Evolutionary conservation across 441 rosid genomes (phyloP).

Genomic region (Capsella rubella): DNA sequence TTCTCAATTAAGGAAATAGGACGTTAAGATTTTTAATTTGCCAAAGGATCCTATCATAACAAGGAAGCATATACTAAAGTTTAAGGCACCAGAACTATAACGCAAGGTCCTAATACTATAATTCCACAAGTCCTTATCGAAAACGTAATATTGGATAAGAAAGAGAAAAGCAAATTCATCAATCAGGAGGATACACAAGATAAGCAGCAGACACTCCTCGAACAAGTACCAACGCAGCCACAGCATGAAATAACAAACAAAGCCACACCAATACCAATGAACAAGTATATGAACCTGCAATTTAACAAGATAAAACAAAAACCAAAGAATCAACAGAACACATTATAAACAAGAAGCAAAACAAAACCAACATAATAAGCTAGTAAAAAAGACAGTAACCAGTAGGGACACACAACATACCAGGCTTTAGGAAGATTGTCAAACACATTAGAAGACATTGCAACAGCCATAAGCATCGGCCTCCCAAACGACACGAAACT

Average conservation of each 20-base stretch:
- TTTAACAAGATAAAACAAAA: conserved; percentile 9
- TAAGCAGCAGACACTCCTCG: conserved; percentile 94
- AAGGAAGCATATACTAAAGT: not conserved
- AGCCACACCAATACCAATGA: conserved; percentile 84
- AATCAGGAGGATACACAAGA: conserved; percentile 94
- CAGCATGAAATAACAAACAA: conserved; percentile 86
- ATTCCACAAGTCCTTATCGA: not conserved
- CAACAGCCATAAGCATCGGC: conserved; percentile 80
- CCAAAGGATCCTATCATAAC: conserved; percentile 24
- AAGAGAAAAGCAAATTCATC: not conserved
- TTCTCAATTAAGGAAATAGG: conserved; percentile 69
- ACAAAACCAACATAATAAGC: no score
- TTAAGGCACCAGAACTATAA: not conserved
- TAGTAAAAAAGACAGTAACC: no score
- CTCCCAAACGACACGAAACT: conserved; percentile 72
- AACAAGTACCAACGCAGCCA: conserved; percentile 83
- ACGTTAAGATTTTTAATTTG: conserved; percentile 10
- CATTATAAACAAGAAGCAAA: conserved; percentile 6
- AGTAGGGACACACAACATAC: no score
- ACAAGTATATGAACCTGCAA: conserved; percentile 95
- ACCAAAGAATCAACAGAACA: no score
- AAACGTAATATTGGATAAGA: not conserved
- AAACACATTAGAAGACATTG: conserved; percentile 58
- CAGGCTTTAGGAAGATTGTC: conserved; percentile 87
- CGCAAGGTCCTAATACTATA: not conserved